Percentiles rank a stretch among this genome's conserved stretches.
phyloP scores from a whole-genome alignment of 129 eudicot genomes.

The Centrapalus pauciflorus region DNA sequence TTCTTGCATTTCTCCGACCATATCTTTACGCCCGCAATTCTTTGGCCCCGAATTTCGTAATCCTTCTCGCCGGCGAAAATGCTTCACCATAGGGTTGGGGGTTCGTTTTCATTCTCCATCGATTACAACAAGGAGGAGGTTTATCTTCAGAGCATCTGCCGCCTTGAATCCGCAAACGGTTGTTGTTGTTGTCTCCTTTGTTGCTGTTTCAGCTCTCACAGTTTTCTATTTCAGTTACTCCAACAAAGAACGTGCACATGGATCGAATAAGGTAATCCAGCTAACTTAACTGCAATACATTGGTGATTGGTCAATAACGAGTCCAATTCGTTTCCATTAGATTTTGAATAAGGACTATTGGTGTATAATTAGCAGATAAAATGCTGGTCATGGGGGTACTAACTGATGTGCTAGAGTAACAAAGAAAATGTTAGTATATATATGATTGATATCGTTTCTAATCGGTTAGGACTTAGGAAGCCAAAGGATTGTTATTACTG shows the following conservation, averaged over 20 bases:
- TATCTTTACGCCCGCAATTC: constrained; percentile 35
- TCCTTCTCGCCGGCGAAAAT: constrained; percentile 52
- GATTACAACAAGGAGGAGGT: constrained; percentile 8
- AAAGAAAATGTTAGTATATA: background rate
- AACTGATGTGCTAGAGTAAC: background rate
- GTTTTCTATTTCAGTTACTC: constrained; percentile 36
- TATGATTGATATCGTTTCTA: background rate
- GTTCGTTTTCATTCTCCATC: constrained; percentile 14
- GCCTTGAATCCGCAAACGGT: constrained; percentile 43
- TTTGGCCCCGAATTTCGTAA: constrained; percentile 35
- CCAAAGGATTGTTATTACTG: background rate
- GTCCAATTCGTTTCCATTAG: background rate
- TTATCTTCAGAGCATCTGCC: constrained; percentile 44
- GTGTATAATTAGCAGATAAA: no score
- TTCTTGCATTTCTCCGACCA: constrained; percentile 36
- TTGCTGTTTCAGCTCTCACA: constrained; percentile 63
- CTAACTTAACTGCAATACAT: background rate
- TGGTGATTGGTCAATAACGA: background rate
- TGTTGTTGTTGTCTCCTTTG: constrained; percentile 44
- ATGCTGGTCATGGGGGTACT: no score
- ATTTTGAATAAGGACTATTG: no score
- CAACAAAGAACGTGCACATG: constrained; percentile 16
- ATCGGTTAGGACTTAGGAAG: background rate
- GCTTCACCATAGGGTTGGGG: constrained; percentile 38
- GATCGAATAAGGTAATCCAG: constrained; percentile 25